These are phyloP conservation scores for Wickerhamiella domercqiae DNA, from an alignment of 805 yeast genomes.

Conservation along the genomic window DNA sequence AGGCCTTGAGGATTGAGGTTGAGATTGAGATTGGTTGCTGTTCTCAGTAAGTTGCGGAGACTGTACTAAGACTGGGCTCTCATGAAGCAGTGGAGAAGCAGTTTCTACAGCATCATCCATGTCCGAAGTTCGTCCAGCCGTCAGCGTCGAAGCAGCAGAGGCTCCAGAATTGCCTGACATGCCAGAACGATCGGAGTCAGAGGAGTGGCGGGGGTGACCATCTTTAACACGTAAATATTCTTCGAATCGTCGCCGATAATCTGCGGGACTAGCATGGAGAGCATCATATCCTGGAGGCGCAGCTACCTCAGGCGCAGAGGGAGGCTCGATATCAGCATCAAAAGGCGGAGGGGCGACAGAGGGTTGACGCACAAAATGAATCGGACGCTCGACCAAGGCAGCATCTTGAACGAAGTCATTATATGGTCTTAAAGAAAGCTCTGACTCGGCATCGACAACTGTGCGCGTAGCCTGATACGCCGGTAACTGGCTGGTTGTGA, in stretches of 20 bases:
- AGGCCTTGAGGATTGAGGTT: too few species aligned
- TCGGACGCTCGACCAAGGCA: slow-evolving; percentile 28
- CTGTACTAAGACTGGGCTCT: too few species aligned
- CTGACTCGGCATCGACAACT: slow-evolving; percentile 5
- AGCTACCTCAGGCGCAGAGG: slow-evolving; percentile 18
- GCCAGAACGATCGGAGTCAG: too few species aligned
- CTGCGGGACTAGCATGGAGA: slow-evolving; percentile 6
- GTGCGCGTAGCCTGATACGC: slow-evolving; percentile 17
- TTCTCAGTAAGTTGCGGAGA: too few species aligned
- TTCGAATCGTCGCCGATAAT: slow-evolving; percentile 15
- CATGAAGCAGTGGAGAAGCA: too few species aligned
- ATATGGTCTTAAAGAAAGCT: slow-evolving; percentile 10
- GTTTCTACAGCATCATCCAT: too few species aligned
- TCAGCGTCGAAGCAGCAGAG: too few species aligned
- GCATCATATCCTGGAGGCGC: slow-evolving; percentile 20
- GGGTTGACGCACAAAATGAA: slow-evolving; percentile 39
- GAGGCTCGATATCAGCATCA: slow-evolving; percentile 30
- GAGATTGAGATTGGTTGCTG: too few species aligned
- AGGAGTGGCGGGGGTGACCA: too few species aligned
- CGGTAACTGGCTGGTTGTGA: slow-evolving; percentile 25
- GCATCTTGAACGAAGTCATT: slow-evolving; percentile 14
- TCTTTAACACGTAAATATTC: too few species aligned
- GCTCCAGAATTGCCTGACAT: too few species aligned
- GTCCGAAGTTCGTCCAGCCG: too few species aligned
- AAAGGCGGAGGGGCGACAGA: slow-evolving; percentile 52